Evolutionary conservation across 1,139 yeast genomes (phyloP).

Genomic region (Pichiaceae sp.): DNA sequence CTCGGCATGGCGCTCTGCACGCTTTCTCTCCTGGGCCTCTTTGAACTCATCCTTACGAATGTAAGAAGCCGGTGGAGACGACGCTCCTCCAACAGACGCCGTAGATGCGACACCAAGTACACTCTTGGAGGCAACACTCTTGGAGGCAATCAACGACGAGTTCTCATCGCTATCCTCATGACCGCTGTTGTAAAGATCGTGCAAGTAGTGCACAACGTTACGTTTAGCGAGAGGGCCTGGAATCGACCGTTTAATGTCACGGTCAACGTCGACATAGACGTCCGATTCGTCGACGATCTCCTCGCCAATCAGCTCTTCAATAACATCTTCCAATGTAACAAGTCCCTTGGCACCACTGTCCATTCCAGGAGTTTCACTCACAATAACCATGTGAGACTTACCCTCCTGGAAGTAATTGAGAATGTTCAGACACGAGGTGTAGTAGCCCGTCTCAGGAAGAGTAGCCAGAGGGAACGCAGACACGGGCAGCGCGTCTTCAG

Average conservation of each 20-base stretch:
- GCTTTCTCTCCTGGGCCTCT: not conserved
- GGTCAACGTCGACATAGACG: conserved; percentile 85
- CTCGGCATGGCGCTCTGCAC: conserved; percentile 1
- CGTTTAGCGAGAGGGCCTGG: conserved; percentile 83
- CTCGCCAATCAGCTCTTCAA: conserved; percentile 95
- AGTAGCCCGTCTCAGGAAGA: conserved; percentile 86
- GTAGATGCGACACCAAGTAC: not conserved
- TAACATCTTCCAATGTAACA: conserved; percentile 89
- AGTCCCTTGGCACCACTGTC: conserved; percentile 87
- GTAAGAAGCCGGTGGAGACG: not conserved
- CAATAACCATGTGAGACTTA: conserved; percentile 94
- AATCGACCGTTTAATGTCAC: conserved; percentile 69
- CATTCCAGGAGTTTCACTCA: conserved; percentile 80
- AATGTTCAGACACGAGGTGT: conserved; percentile 88
- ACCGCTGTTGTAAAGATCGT: conserved; percentile 30
- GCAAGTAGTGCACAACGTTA: conserved; percentile 61
- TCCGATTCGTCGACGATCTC: conserved; percentile 98
- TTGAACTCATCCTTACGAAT: conserved; percentile 1
- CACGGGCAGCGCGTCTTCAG: conserved; percentile 90
- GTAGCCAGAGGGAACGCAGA: conserved; percentile 94
- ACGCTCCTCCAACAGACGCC: not conserved
- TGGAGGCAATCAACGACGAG: not conserved
- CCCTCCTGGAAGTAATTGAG: conserved; percentile 97
- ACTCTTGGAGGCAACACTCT: not conserved
- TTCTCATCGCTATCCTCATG: conserved; percentile 1